Evolutionary conservation across 2,329 filamentous ascomycete species (phyloP), one percentile per base, ranked within the genome.

Genomic region (Talaromyces marneffei): DNA sequence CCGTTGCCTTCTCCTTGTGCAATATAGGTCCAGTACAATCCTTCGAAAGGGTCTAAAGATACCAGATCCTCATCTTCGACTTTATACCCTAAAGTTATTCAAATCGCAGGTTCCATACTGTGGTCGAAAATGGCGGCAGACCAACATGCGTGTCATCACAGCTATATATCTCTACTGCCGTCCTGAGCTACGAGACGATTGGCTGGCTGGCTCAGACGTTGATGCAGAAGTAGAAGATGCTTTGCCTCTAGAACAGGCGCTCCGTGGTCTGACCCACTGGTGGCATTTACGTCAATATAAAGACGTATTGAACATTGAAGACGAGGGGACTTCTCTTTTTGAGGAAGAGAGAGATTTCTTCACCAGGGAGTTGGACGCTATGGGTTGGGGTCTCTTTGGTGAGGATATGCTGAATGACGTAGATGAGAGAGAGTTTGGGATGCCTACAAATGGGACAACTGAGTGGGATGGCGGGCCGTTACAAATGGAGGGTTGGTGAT

Each of bases 31-130:
- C 53, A 92, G 88, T 61, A 91, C 91, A 62, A 96, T 97, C 68
- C 84, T 99, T 27, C 89, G 92, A 68, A 97, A 96, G 75, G 88
- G 90, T 5, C 85, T 99, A 16, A 93, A 94, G 67, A 89, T 97
- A 23, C 93, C 93, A 0, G 91, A 99, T 70, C 88, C 87, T 1
- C 85, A 91, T 69, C 82, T 99, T 42, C 87, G 94, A 5, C 86
- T 96, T 46, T 97, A 97, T 79, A 96, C 94, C 0, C 85, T 99
- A 67, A 99, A 99, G 77, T 83, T 99, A 0, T 97, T 97, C 86
- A 99, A 99, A 77, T 94, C 92, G 63, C 94, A 99, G 75, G 94
- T 99, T 4, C 94, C 94, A 0, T 99, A 96, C 80, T 97, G 93
- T 75, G 93, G 94, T 23, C 88, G 94, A 46, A 99, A 99, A 78